Base-by-base conservation (phyloP, 106 monocot species). In the Gastrodia elata region DNA sequence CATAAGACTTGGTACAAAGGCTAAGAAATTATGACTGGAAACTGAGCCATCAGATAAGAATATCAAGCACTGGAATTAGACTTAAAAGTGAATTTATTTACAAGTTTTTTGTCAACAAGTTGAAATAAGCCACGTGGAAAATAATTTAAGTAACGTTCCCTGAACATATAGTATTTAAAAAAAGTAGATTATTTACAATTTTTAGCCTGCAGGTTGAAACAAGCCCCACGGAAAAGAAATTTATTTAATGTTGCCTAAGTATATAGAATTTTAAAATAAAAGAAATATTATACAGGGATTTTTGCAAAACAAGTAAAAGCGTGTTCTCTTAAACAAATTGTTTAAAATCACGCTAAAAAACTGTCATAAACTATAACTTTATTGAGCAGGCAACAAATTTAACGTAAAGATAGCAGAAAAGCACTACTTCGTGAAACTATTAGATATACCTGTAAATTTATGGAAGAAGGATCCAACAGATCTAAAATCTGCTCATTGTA, bases 401-500 rank as follows among this genome's bases (percentile, higher is more conserved):
- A n/a, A n/a, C n/a, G n/a, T n/a, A n/a, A 27, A 25, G 38, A 73
- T n/a, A 46, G 40, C 15, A 2, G 35, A 20, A 74, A 16, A 4
- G 34, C 28, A 40, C 70, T 41, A 48, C 10, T 24, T 37, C 36
- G 38, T 67, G 15, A 59, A 72, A 77, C 22, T 20, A 65, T 20
- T 4, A 35, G 8, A 55, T 20, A 13, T 79, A 97, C 96, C 92
- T 97, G 96, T 49, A 97, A 74, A 90, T 97, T 97, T 22, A 48
- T 49, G 64, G 88, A 86, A 24, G 82, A 82, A 77, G 96, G 89
- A 70, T 97, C 86, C 32, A 97, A 74, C 34, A 97, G 83, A 85
- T 97, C 96, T 26, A 92, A 78, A 73, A 97, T 97, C 4, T 92
- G 92, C 32, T 97, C 96, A 79, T 97, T 97, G 78, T 97, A 97